Evolutionary conservation across 345 rosid species (phyloP), one percentile per base, ranked within the genome.

Genomic region (Jatropha curcas): DNA sequence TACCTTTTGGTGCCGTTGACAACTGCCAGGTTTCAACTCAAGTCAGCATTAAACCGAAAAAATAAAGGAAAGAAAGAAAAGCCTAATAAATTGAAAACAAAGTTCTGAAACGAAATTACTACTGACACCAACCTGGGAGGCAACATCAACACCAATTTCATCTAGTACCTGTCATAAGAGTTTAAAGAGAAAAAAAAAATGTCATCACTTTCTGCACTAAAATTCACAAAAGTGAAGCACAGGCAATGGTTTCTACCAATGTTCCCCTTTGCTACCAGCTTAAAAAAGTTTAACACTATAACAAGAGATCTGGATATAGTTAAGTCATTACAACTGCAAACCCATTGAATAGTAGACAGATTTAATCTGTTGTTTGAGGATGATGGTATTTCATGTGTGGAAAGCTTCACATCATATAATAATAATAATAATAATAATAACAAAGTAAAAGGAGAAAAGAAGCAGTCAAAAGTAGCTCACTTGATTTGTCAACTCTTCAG

Each of bases 111-210:
- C 9, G 45, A 48, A 34, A 59, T 65, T 43, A 53, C 69, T 11
- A n/a, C 41, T 28, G 14, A 56, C 50, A 79, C 88, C 46, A 76
- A 92, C 99, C 97, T 92, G 99, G 34, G 98, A 88, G 39, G 98
- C 98, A 64, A 95, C 83, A 72, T 92, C 97, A 62, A 95, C 87
- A 71, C 99, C 98, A 59, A 95, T 95, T 86, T 92, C 99, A 72
- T 95, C 99, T 58, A 95, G 84, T 79, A 92, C 98, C 98, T 94
- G 89, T 58, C 56, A 71, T 52, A 48, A 77, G 41, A 60, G 53
- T 19, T 20, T 20, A 7, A 27, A 71, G 41, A 30, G 9, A 17
- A 20, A 24, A 13, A 24, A 7, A 60, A 60, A 65, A 34, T n/a
- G 14, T 37, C n/a, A 34, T 48, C 67, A 60, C 56, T 52, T 65